Conservation (phyloP, 768 basidiomycete species). For the Trametes punicea region DNA sequence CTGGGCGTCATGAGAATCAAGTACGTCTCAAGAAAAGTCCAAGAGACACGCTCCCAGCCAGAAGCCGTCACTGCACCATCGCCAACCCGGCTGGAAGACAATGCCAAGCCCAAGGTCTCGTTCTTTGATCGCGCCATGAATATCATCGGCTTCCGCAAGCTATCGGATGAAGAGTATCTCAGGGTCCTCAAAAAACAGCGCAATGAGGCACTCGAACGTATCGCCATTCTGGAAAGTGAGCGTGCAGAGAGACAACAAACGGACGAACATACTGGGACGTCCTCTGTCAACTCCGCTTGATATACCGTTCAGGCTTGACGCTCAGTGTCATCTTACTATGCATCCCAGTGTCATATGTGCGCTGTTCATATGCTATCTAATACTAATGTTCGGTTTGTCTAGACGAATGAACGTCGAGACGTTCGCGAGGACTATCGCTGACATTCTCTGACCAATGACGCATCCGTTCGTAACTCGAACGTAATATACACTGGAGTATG, state of each 20-base stretch:
- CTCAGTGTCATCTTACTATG: no score
- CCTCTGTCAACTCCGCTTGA: neutral
- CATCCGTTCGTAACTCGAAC: no score
- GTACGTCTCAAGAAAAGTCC: constrained; percentile 43
- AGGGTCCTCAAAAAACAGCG: constrained; percentile 54
- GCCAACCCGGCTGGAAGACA: neutral
- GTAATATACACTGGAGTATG: no score
- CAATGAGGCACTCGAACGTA: constrained; percentile 50
- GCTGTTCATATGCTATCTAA: no score
- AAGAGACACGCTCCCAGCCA: neutral
- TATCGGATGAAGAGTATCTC: constrained; percentile 76
- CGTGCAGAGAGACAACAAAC: neutral
- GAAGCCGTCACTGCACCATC: neutral
- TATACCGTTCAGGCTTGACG: no score
- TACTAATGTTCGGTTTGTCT: no score
- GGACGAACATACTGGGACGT: neutral
- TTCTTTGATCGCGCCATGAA: constrained; percentile 41
- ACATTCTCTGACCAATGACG: no score
- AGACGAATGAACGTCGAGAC: no score
- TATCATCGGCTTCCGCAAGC: constrained; percentile 47
- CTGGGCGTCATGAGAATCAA: constrained; percentile 56
- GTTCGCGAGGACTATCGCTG: no score
- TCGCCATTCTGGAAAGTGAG: constrained; percentile 52
- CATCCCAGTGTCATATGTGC: no score
- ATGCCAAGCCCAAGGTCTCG: constrained; percentile 19